Percentiles rank a stretch among this genome's conserved stretches.
Conservation (phyloP, 2,329 filamentous ascomycete genomes). For the Beauveria bassiana region DNA sequence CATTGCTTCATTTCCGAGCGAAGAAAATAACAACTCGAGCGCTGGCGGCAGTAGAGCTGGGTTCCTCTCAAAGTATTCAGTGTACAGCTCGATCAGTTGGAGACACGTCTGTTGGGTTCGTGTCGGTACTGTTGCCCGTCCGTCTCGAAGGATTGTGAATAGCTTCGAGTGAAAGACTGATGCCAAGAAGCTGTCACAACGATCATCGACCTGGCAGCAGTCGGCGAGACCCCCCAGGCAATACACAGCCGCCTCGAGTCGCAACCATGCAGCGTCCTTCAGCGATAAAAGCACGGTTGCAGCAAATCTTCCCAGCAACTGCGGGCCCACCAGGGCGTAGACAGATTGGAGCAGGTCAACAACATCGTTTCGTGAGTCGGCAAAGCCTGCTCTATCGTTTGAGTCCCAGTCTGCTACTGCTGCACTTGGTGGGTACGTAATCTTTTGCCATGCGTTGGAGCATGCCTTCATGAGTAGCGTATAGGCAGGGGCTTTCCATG, state of each 20-base stretch:
- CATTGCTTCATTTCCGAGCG: constrained; percentile 54
- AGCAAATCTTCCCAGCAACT: constrained; percentile 49
- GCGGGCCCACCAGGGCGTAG: constrained; percentile 52
- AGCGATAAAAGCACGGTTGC: constrained; percentile 45
- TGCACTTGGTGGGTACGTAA: constrained; percentile 55
- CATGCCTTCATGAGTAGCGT: constrained; percentile 50
- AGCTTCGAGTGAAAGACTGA: constrained; percentile 55
- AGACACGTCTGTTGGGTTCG: constrained; percentile 62
- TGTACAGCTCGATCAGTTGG: constrained; percentile 62
- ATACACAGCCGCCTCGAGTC: constrained; percentile 53
- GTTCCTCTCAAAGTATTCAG: constrained; percentile 68
- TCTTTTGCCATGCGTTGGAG: constrained; percentile 60
- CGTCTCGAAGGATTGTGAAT: constrained; percentile 45
- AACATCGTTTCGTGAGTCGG: constrained; percentile 70
- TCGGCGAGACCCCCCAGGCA: constrained; percentile 63
- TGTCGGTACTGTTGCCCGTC: constrained; percentile 46
- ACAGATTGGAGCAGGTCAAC: constrained; percentile 67
- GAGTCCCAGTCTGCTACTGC: constrained; percentile 61
- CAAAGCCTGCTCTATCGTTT: constrained; percentile 58
- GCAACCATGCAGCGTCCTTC: constrained; percentile 42
- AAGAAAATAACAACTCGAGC: constrained; percentile 66
- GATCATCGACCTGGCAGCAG: constrained; percentile 49
- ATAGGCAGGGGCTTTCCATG: neutral
- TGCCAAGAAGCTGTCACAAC: constrained; percentile 50
- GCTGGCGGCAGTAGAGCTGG: constrained; percentile 59